A percentile compares a stretch with the other conserved stretches of the same genome.
These are phyloP conservation scores for Xanthoconium stramineum DNA, from an alignment of 768 basidiomycete species.

Conservation along the genomic window DNA sequence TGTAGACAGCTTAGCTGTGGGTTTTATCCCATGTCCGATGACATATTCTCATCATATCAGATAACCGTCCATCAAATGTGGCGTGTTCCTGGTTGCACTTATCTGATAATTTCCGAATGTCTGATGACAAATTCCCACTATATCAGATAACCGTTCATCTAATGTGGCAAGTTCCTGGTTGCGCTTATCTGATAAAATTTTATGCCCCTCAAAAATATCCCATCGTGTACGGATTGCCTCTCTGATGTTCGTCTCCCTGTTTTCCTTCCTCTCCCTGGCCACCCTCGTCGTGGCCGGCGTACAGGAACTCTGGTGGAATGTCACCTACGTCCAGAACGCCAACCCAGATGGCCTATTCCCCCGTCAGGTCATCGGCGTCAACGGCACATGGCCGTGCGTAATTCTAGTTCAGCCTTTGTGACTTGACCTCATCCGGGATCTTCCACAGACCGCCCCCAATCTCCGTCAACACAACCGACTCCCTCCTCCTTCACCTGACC, in stretches of 20 bases:
- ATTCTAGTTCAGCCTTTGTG: too few relatives aligned
- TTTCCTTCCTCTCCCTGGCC: conserved; percentile 23
- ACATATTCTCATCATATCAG: too few relatives aligned
- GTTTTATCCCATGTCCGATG: background rate
- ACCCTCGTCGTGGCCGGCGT: conserved; percentile 56
- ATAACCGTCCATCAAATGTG: too few relatives aligned
- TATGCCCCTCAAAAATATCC: background rate
- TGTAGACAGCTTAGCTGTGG: background rate
- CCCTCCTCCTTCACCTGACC: conserved; percentile 69
- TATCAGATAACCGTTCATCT: too few relatives aligned
- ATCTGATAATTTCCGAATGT: background rate
- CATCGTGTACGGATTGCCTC: background rate
- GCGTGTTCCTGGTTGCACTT: too few relatives aligned
- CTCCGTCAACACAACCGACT: conserved; percentile 67
- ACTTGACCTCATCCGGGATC: background rate
- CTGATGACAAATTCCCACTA: background rate
- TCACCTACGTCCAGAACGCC: conserved; percentile 75
- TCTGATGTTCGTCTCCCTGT: background rate
- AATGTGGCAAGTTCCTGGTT: background rate
- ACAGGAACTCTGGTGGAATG: conserved; percentile 84
- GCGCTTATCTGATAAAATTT: background rate
- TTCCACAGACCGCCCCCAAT: conserved; percentile 75
- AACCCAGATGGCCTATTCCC: conserved; percentile 82
- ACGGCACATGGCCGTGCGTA: conserved; percentile 90
- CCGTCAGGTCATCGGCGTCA: conserved; percentile 82